phyloP scores from a whole-genome alignment of 2,329 filamentous ascomycete genomes.

The Dothideomycetes sp. region DNA sequence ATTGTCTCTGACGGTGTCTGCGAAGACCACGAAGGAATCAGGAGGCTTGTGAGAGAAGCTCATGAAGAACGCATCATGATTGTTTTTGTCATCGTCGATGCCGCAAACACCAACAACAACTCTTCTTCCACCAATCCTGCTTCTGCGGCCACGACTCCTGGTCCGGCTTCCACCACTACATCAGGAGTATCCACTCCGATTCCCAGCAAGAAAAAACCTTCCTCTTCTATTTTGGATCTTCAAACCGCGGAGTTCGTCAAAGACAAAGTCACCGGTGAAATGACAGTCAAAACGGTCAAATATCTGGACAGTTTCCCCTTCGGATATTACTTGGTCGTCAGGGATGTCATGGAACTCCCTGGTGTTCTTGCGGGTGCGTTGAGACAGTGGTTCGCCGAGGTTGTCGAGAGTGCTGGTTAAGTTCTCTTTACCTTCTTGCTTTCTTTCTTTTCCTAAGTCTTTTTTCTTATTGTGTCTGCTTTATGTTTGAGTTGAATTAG shows the following conservation, averaged over 20 bases:
- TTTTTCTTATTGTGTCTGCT: too few species aligned
- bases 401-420: constrained; percentile 37
- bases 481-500: too few species aligned
- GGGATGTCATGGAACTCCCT: constrained; percentile 83
- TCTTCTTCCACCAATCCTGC: background rate
- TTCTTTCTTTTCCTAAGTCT: too few species aligned
- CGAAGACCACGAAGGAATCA: constrained; percentile 76
- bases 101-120: constrained; percentile 22
- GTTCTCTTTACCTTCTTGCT: background rate
- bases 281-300: constrained; percentile 68
- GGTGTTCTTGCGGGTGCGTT: constrained; percentile 77
- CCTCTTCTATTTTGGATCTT: constrained; percentile 69
- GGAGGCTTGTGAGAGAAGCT: constrained; percentile 73
- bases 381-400: constrained; percentile 88
- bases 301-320: constrained; percentile 97
- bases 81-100: constrained; percentile 93
- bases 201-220: constrained; percentile 38
- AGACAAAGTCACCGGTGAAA: constrained; percentile 52
- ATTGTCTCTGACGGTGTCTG: constrained; percentile 92
- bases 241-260: constrained; percentile 76
- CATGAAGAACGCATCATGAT: constrained; percentile 95
- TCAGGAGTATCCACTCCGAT: constrained; percentile 17
- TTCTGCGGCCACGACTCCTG: background rate
- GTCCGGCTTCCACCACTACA: background rate
- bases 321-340: constrained; percentile 90